Evolutionary conservation across 2,329 filamentous ascomycete genomes (phyloP).

Genomic region (Colletotrichum musicola): DNA sequence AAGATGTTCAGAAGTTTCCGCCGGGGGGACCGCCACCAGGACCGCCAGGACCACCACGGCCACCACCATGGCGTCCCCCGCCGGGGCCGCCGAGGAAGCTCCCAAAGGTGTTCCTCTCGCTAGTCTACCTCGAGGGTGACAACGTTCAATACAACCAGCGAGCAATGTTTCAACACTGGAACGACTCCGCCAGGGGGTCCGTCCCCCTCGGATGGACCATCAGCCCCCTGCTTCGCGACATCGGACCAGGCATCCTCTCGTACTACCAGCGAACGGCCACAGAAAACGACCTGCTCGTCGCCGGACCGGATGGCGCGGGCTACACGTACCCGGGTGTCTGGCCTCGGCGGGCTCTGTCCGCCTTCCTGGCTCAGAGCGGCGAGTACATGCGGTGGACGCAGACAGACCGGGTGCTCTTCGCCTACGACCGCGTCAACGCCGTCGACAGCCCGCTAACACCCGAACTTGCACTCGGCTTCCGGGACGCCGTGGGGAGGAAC

Average conservation of each 20-base stretch:
- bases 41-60: not conserved
- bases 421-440: conserved; percentile 26
- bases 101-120: conserved; percentile 5
- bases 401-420: conserved; percentile 16
- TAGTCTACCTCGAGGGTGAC: conserved; percentile 23
- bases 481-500: conserved; percentile 16
- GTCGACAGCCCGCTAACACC: conserved; percentile 12
- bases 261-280: conserved; percentile 24
- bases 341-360: conserved; percentile 5
- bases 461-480: conserved; percentile 2
- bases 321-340: conserved; percentile 23
- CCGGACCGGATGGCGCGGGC: conserved; percentile 18
- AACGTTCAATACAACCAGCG: conserved; percentile 25
- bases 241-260: conserved; percentile 15
- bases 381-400: conserved; percentile 9
- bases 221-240: conserved; percentile 21
- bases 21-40: not conserved
- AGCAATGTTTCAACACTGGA: conserved; percentile 26
- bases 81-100: not conserved
- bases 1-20: not conserved
- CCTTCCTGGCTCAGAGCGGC: conserved; percentile 8
- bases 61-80: not conserved
- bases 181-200: conserved; percentile 12
- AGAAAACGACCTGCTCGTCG: conserved; percentile 20
- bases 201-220: conserved; percentile 27